Conservation (phyloP, 129 eudicot species). For the Ambrosia artemisiifolia region DNA sequence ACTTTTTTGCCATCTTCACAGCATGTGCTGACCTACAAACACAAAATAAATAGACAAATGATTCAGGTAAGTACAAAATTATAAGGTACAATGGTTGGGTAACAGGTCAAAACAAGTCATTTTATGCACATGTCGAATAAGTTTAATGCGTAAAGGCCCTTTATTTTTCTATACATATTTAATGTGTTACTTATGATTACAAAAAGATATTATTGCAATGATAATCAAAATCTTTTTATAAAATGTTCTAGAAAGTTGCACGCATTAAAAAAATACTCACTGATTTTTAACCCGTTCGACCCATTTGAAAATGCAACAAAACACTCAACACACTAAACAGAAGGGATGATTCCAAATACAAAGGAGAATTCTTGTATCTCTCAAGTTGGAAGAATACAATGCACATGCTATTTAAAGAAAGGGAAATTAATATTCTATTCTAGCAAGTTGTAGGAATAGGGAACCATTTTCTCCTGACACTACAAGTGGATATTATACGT, state of each 20-base stretch:
- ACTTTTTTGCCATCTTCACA: conserved; percentile 70
- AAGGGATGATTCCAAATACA: no score
- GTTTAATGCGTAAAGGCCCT: not conserved
- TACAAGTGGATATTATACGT: no score
- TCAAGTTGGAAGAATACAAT: no score
- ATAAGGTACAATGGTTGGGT: not conserved
- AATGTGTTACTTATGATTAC: not conserved
- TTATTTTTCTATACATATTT: not conserved
- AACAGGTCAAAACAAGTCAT: not conserved
- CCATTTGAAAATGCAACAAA: not conserved
- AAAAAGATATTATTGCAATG: not conserved
- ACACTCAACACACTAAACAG: not conserved
- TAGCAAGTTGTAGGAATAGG: no score
- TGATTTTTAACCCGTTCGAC: not conserved
- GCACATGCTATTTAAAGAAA: no score
- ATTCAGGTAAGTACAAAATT: not conserved
- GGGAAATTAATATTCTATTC: no score
- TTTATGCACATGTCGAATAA: not conserved
- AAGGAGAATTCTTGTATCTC: no score
- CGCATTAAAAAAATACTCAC: not conserved
- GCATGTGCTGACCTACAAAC: conserved; percentile 83
- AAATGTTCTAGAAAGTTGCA: not conserved
- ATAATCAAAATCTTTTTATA: not conserved
- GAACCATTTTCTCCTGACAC: no score
- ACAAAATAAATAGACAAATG: conserved; percentile 6